These are phyloP conservation scores for Solanum rostratum DNA, from an alignment of 257 asterid species.

Conservation along the genomic window DNA sequence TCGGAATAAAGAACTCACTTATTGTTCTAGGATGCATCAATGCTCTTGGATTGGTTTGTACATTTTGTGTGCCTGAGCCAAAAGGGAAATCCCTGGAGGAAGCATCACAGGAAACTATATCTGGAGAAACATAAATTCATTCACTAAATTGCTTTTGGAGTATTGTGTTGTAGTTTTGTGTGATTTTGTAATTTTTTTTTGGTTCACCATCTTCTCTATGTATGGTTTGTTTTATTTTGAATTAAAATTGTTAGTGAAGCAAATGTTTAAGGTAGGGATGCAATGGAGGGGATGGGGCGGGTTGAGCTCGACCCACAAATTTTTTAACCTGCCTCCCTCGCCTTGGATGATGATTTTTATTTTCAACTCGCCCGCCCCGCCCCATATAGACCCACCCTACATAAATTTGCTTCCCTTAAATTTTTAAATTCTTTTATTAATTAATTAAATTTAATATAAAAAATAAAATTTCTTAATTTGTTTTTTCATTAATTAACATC, in stretches of 20 bases:
- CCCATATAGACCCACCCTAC: no score
- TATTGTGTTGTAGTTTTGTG: background rate
- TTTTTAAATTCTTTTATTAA: no score
- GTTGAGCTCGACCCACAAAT: no score
- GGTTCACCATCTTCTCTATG: background rate
- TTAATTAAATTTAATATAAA: no score
- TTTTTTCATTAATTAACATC: no score
- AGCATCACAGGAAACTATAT: conserved; percentile 21
- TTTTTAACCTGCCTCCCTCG: no score
- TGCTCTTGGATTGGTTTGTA: conserved; percentile 22
- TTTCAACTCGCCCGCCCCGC: no score
- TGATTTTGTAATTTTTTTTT: background rate
- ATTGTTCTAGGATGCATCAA: conserved; percentile 24
- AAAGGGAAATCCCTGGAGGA: conserved; percentile 40
- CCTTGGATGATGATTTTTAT: no score
- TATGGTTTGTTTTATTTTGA: background rate
- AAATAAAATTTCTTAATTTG: no score
- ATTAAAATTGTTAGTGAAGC: background rate
- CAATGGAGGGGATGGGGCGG: no score
- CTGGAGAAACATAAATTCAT: background rate
- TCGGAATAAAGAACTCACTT: conserved; percentile 26
- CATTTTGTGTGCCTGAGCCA: conserved; percentile 33
- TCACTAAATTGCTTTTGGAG: background rate
- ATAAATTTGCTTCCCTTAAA: no score
- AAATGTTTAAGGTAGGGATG: no score